Conservation (phyloP, 1,284 basidiomycete species). For the Cutaneotrichosporon sp. region DNA sequence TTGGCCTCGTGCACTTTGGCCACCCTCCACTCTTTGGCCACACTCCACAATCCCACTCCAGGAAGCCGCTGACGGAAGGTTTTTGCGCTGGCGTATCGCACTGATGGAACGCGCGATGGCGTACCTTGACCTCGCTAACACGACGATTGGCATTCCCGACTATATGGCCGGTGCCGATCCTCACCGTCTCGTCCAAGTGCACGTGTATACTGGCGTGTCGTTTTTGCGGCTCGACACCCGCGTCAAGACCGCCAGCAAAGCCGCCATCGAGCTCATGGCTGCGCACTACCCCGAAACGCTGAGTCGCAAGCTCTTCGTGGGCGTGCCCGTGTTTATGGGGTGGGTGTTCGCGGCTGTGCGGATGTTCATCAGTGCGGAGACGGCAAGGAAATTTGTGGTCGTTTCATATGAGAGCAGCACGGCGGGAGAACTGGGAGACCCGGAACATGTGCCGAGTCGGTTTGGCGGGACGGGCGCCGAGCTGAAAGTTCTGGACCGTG, state of each 20-base stretch:
- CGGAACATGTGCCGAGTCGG: constrained; percentile 16
- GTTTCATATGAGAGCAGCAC: constrained; percentile 19
- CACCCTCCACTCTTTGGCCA: too few relatives aligned
- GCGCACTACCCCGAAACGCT: constrained; percentile 31
- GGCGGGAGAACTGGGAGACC: constrained; percentile 20
- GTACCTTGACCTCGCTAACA: constrained; percentile 19
- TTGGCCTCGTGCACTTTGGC: too few relatives aligned
- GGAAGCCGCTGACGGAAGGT: constrained; percentile 16
- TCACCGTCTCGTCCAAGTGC: constrained; percentile 26
- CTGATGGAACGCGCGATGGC: constrained; percentile 23
- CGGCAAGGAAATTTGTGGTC: constrained; percentile 26
- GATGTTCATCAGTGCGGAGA: constrained; percentile 24
- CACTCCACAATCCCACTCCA: too few relatives aligned
- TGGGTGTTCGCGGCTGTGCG: constrained; percentile 27
- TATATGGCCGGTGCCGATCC: constrained; percentile 17
- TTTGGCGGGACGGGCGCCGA: constrained; percentile 21
- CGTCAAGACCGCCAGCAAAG: constrained; percentile 26
- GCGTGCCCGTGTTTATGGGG: constrained; percentile 27
- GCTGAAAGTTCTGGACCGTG: constrained; percentile 15
- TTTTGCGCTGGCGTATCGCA: constrained; percentile 28
- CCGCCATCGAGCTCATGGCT: constrained; percentile 23
- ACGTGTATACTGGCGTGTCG: constrained; percentile 27
- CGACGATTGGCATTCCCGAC: constrained; percentile 22
- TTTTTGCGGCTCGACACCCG: constrained; percentile 26
- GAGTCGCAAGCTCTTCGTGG: constrained; percentile 28